Evolutionary conservation across 2,329 filamentous ascomycete genomes (phyloP).

Genomic region (Ceratocystis diversiconidia): DNA sequence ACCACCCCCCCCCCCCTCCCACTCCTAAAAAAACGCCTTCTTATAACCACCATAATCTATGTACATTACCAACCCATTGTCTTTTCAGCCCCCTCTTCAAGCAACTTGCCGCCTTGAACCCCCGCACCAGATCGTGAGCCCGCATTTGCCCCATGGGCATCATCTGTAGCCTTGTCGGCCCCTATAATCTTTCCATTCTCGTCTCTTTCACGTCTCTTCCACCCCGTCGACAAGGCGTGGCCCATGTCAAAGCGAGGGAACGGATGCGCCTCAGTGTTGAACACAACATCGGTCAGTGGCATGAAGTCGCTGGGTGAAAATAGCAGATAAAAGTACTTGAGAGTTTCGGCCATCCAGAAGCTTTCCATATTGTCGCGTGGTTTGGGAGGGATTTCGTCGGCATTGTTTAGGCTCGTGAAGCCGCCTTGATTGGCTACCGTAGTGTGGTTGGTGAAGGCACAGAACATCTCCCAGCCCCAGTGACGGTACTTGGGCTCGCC

Average conservation of each 20-base stretch:
- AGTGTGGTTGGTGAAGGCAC: conserved; percentile 75
- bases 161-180: conserved; percentile 7
- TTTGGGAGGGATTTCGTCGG: conserved; percentile 53
- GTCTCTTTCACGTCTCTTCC: conserved; percentile 54
- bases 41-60: not conserved
- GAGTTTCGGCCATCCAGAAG: conserved; percentile 95
- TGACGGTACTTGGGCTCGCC: conserved; percentile 77
- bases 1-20: too few species aligned
- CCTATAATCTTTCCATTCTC: conserved; percentile 29
- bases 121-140: not conserved
- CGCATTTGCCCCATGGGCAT: not conserved
- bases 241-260: conserved; percentile 77
- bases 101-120: not conserved
- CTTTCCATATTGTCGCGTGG: conserved; percentile 91
- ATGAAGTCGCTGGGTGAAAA: conserved; percentile 75
- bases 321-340: conserved; percentile 94
- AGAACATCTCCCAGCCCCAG: conserved; percentile 99
- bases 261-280: conserved; percentile 92
- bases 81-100: not conserved
- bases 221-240: conserved; percentile 64
- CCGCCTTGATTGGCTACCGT: conserved; percentile 63
- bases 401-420: conserved; percentile 69
- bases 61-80: not conserved
- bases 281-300: conserved; percentile 72
- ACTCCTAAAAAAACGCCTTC: not conserved